Evolutionary conservation across 345 rosid genomes (phyloP).

Genomic region (Combretum micranthum): DNA sequence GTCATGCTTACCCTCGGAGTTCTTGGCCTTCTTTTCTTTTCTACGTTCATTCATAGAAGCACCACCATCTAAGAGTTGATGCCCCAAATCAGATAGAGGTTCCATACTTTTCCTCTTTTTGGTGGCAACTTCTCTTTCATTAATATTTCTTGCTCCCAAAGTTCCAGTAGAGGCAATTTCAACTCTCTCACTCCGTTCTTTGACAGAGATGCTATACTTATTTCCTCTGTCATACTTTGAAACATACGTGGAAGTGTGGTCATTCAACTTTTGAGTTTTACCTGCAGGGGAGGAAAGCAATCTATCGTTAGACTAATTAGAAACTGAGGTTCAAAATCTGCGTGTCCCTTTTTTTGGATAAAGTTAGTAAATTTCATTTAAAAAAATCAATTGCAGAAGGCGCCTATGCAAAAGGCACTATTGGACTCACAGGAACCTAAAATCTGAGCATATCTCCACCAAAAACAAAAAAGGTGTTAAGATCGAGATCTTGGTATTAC

Average conservation of each 20-base stretch:
- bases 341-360: too few relatives aligned
- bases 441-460: too few relatives aligned
- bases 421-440: too few relatives aligned
- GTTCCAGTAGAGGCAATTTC: slow-evolving; percentile 30
- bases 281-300: slow-evolving; percentile 32
- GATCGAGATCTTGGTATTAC: too few relatives aligned
- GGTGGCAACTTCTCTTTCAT: slow-evolving; percentile 24
- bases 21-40: slow-evolving; percentile 56
- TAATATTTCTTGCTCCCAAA: slow-evolving; percentile 33
- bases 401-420: too few relatives aligned
- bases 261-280: slow-evolving; percentile 35
- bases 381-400: too few relatives aligned
- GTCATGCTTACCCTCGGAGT: slow-evolving; percentile 53
- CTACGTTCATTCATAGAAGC: slow-evolving; percentile 33
- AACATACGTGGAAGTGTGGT: slow-evolving; percentile 26
- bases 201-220: slow-evolving; percentile 28
- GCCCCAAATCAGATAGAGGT: slow-evolving; percentile 21
- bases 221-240: slow-evolving; percentile 27
- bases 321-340: slow-evolving; percentile 42
- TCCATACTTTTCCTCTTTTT: slow-evolving; percentile 66
- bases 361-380: too few relatives aligned
- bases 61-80: slow-evolving; percentile 24
- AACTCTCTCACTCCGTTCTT: slow-evolving; percentile 34
- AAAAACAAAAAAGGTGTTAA: too few relatives aligned
- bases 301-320: slow-evolving; percentile 42